These are phyloP conservation scores for Nothopassalora personata DNA, from an alignment of 2,329 filamentous ascomycete genomes.

Conservation along the genomic window DNA sequence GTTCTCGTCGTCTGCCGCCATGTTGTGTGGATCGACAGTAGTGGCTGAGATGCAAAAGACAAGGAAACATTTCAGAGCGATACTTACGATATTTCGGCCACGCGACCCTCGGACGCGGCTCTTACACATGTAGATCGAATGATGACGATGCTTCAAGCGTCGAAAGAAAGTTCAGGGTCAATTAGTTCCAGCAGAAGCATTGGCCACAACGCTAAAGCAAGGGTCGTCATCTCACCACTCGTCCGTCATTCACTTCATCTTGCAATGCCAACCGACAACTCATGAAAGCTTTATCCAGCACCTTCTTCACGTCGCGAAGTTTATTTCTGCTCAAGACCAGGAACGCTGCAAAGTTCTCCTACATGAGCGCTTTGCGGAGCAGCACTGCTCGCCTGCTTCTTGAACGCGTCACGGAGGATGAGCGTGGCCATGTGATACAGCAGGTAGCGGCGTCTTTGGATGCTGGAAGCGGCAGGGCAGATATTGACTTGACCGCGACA, in stretches of 20 bases:
- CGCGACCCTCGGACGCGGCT: background rate
- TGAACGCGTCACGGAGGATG: conserved; percentile 15
- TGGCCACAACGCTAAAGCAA: background rate
- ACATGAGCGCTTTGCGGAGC: conserved; percentile 15
- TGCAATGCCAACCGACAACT: background rate
- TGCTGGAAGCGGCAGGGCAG: conserved; percentile 11
- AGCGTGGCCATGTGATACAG: conserved; percentile 17
- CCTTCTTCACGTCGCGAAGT: background rate
- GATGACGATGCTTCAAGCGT: background rate
- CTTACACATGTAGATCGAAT: background rate
- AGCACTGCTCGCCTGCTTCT: conserved; percentile 22
- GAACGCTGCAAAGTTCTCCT: background rate
- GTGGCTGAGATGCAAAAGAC: background rate
- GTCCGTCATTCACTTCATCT: background rate
- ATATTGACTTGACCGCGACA: conserved; percentile 19
- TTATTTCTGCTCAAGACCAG: background rate
- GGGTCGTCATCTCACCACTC: background rate
- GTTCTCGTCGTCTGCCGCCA: conserved; percentile 3
- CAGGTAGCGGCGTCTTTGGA: conserved; percentile 15
- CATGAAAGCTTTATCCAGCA: background rate
- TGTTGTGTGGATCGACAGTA: background rate
- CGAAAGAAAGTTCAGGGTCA: background rate
- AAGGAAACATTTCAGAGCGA: background rate
- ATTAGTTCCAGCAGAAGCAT: background rate
- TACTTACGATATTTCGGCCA: background rate